Percentiles rank a stretch among this genome's conserved stretches.
phyloP scores from a whole-genome alignment of 257 asterid genomes.

The Thymus quinquecostatus region DNA sequence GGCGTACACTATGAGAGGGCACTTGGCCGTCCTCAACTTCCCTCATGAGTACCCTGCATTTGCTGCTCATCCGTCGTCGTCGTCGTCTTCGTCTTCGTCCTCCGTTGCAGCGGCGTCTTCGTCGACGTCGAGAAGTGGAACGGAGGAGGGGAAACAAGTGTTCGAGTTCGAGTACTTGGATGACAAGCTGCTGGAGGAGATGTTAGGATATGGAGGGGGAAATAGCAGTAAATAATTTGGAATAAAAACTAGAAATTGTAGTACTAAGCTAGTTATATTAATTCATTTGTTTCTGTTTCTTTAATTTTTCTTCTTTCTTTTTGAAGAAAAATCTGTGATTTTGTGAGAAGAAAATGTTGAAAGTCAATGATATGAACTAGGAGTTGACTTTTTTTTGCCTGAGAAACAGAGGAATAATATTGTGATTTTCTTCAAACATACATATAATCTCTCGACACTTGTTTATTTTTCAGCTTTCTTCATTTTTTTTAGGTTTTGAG shows the following conservation, averaged over 20 bases:
- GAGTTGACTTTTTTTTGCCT: constrained; percentile 21
- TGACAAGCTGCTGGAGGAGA: constrained; percentile 52
- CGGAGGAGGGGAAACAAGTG: constrained; percentile 39
- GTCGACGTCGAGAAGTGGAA: constrained; percentile 5
- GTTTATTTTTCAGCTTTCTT: not conserved
- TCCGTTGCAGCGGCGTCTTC: not conserved
- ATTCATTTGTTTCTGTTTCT: not conserved
- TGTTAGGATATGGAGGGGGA: constrained; percentile 41
- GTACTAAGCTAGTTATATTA: too few relatives aligned
- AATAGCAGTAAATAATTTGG: not conserved
- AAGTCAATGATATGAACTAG: constrained; percentile 1
- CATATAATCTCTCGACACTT: too few relatives aligned
- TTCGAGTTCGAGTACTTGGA: constrained; percentile 50
- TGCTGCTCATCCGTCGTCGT: constrained; percentile 11
- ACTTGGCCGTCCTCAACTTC: constrained; percentile 66
- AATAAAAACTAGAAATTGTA: not conserved
- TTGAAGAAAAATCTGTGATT: not conserved
- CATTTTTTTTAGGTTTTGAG: not conserved
- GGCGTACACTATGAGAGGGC: constrained; percentile 61
- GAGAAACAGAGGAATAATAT: not conserved
- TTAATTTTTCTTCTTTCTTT: not conserved
- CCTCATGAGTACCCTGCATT: constrained; percentile 57
- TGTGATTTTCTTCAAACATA: too few relatives aligned
- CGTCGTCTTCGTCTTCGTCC: not conserved
- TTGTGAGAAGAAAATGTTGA: not conserved